A percentile compares a stretch with the other conserved stretches of the same genome.
phyloP scores from a whole-genome alignment of 2,329 filamentous ascomycete genomes.

The Phaeomoniella chlamydospora region DNA sequence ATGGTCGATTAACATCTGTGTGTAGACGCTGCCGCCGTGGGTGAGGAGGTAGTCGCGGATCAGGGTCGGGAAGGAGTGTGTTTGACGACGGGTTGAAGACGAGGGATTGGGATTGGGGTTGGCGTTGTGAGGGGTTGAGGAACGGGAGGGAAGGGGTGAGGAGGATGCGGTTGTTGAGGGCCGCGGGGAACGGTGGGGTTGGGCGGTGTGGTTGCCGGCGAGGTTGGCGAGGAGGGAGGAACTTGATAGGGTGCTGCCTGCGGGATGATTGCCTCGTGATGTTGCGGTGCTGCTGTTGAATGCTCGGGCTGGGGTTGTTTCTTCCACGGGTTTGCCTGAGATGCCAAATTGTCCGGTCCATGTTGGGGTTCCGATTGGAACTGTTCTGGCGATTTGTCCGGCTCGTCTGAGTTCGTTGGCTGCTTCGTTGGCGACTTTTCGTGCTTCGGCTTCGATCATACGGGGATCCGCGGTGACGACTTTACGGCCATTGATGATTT shows the following conservation, averaged over 20 bases:
- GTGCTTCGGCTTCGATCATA: conserved; percentile 70
- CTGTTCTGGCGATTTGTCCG: conserved; percentile 53
- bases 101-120: conserved; percentile 1
- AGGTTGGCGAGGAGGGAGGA: conserved; percentile 24
- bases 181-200: conserved; percentile 3
- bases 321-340: conserved; percentile 48
- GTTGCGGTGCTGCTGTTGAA: neutral
- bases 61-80: conserved; percentile 52
- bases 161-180: conserved; percentile 16
- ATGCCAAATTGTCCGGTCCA: conserved; percentile 83
- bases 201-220: conserved; percentile 12
- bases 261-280: conserved; percentile 3
- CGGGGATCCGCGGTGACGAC: conserved; percentile 59
- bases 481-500: conserved; percentile 67
- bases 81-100: conserved; percentile 19
- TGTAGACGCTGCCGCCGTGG: conserved; percentile 66
- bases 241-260: conserved; percentile 22
- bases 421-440: conserved; percentile 62
- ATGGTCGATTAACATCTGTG: conserved; percentile 77
- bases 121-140: conserved; percentile 18
- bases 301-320: conserved; percentile 12
- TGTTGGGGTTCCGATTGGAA: conserved; percentile 75
- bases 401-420: conserved; percentile 61
- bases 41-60: conserved; percentile 67
- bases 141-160: conserved; percentile 26